Percentiles rank a stretch among this genome's conserved stretches.
phyloP scores from a whole-genome alignment of 164 flowering plant species.

The Stephania japonica region DNA sequence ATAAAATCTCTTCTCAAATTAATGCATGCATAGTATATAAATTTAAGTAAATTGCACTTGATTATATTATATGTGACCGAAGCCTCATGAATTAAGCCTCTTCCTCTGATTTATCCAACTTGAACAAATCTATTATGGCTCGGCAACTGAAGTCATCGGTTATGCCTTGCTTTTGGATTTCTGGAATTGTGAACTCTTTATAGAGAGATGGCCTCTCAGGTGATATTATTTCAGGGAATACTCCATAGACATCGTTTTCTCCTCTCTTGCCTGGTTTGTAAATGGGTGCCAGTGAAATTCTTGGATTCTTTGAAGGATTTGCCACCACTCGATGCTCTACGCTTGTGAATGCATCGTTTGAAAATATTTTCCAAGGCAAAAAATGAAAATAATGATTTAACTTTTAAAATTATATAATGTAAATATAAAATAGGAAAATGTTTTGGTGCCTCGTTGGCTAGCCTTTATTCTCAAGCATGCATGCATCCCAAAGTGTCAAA shows the following conservation, averaged over 20 bases:
- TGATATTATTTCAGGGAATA: constrained; percentile 26
- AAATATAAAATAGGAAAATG: too few species aligned
- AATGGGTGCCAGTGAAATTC: constrained; percentile 21
- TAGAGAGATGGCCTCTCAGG: constrained; percentile 29
- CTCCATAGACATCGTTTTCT: constrained; percentile 15
- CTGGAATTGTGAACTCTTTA: constrained; percentile 18
- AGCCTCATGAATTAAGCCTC: too few species aligned
- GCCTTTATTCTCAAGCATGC: too few species aligned
- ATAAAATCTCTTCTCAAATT: too few species aligned
- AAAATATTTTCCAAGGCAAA: constrained; percentile 18
- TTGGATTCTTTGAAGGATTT: constrained; percentile 14
- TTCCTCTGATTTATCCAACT: neutral
- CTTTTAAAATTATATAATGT: too few species aligned
- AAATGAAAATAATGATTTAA: neutral
- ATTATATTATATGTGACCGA: too few species aligned
- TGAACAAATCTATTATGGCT: constrained; percentile 6
- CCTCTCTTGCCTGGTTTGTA: constrained; percentile 14
- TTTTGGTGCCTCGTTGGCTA: too few species aligned
- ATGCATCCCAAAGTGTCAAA: too few species aligned
- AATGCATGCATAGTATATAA: too few species aligned
- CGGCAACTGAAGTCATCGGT: neutral
- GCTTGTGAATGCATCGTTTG: constrained; percentile 25
- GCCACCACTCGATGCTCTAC: constrained; percentile 29
- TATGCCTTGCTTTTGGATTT: neutral
- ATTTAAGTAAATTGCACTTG: too few species aligned